A percentile compares a stretch with the other conserved stretches of the same genome.
Conservation (phyloP, 768 basidiomycete genomes). For the Mycena vitilis region DNA sequence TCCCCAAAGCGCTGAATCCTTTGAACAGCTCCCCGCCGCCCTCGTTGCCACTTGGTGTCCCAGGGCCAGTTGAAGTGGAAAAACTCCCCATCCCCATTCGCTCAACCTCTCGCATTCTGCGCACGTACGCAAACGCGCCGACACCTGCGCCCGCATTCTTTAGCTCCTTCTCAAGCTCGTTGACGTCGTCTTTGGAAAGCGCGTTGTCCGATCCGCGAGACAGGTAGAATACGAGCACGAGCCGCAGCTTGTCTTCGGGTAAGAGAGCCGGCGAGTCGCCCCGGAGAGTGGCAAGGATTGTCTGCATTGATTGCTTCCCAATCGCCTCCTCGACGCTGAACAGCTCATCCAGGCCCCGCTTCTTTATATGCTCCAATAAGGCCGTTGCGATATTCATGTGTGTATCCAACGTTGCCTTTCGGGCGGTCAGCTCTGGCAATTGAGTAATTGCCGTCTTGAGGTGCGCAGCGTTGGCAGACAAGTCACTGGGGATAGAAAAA, state of each 20-base stretch:
- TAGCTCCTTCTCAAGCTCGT: constrained; percentile 89
- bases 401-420: constrained; percentile 96
- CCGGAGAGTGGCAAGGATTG: constrained; percentile 90
- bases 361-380: constrained; percentile 94
- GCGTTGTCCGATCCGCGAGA: constrained; percentile 80
- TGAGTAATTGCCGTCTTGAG: constrained; percentile 98
- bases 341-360: constrained; percentile 94
- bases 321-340: constrained; percentile 96
- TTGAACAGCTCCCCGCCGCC: constrained; percentile 89
- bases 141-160: constrained; percentile 84
- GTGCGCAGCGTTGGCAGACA: constrained; percentile 93
- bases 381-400: constrained; percentile 99
- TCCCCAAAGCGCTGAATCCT: constrained; percentile 93
- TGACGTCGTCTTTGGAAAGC: constrained; percentile 88
- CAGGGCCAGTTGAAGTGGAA: constrained; percentile 64
- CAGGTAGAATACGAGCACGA: constrained; percentile 95
- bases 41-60: constrained; percentile 75
- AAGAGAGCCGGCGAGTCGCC: constrained; percentile 73
- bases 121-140: constrained; percentile 91
- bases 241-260: constrained; percentile 88
- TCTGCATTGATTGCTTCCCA: constrained; percentile 83
- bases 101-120: constrained; percentile 90
- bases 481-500: constrained; percentile 64
- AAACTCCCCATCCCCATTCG: constrained; percentile 85
- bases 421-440: constrained; percentile 94